Percentiles rank a stretch among this genome's conserved stretches.
Conservation (phyloP, 148 eudicot genomes). For the Diospyros lotus region DNA sequence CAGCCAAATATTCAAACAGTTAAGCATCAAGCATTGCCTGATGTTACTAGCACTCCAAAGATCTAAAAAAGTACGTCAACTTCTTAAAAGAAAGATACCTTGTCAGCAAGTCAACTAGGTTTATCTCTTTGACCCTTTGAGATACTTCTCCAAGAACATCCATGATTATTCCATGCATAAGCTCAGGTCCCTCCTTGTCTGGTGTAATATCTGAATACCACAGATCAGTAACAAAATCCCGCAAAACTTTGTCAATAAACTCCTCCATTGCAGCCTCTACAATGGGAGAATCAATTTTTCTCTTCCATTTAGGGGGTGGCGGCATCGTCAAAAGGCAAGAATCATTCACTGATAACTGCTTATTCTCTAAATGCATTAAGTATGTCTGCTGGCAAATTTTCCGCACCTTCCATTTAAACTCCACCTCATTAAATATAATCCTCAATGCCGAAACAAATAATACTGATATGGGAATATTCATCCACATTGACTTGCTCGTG, state of each 20-base stretch:
- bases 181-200: constrained; percentile 89
- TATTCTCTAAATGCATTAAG: constrained; percentile 62
- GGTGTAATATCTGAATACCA: constrained; percentile 95
- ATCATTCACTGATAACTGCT: constrained; percentile 73
- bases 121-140: constrained; percentile 72
- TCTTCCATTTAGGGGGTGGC: constrained; percentile 76
- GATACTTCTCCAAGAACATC: constrained; percentile 93
- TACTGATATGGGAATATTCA: constrained; percentile 83
- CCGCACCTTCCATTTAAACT: constrained; percentile 61
- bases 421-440: constrained; percentile 58
- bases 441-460: constrained; percentile 58
- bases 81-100: constrained; percentile 35
- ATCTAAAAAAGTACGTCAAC: background rate
- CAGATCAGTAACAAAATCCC: constrained; percentile 82
- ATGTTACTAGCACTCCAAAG: background rate
- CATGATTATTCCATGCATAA: constrained; percentile 66
- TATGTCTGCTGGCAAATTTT: constrained; percentile 40
- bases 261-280: constrained; percentile 87
- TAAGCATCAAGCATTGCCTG: no score
- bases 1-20: background rate
- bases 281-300: constrained; percentile 79
- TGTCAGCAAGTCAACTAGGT: constrained; percentile 90
- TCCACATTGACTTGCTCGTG: constrained; percentile 97
- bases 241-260: constrained; percentile 65
- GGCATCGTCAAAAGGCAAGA: constrained; percentile 59